phyloP scores from a whole-genome alignment of 352 stramenopile species.

The Pythium rhizo-oryzae region DNA sequence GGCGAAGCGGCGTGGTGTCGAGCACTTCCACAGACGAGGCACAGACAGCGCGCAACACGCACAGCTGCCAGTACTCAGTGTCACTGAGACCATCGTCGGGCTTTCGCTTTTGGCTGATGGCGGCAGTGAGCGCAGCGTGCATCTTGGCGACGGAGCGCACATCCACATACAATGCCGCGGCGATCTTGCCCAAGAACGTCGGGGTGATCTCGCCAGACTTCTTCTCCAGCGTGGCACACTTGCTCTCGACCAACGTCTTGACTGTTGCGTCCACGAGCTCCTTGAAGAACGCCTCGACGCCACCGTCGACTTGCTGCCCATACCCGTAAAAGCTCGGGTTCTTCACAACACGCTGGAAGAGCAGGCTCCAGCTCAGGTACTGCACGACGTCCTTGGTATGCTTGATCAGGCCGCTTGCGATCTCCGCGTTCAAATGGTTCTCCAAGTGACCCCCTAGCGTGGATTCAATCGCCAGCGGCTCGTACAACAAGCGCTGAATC shows the following conservation, averaged over 20 bases:
- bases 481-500: slow-evolving; percentile 98
- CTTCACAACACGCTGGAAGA: slow-evolving; percentile 94
- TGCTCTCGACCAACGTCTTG: slow-evolving; percentile 79
- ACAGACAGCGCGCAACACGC: slow-evolving; percentile 55
- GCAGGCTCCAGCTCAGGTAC: slow-evolving; percentile 98
- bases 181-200: slow-evolving; percentile 92
- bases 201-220: slow-evolving; percentile 50
- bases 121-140: slow-evolving; percentile 37
- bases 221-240: slow-evolving; percentile 81
- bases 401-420: slow-evolving; percentile 91
- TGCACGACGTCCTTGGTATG: slow-evolving; percentile 91
- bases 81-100: slow-evolving; percentile 8
- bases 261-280: slow-evolving; percentile 77
- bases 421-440: slow-evolving; percentile 98
- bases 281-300: slow-evolving; percentile 78
- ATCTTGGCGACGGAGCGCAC: slow-evolving; percentile 88
- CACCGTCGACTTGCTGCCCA: slow-evolving; percentile 39
- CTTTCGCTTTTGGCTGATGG: slow-evolving; percentile 29
- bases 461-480: slow-evolving; percentile 97
- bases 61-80: slow-evolving; percentile 26
- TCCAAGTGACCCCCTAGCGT: slow-evolving; percentile 89
- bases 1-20: slow-evolving; percentile 94
- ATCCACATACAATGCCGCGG: slow-evolving; percentile 97
- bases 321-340: slow-evolving; percentile 97
- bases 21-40: slow-evolving; percentile 91